Evolutionary conservation across 2,329 filamentous ascomycete species (phyloP), one percentile per base, ranked within the genome.

Genomic region (Hyphodiscus sp.): DNA sequence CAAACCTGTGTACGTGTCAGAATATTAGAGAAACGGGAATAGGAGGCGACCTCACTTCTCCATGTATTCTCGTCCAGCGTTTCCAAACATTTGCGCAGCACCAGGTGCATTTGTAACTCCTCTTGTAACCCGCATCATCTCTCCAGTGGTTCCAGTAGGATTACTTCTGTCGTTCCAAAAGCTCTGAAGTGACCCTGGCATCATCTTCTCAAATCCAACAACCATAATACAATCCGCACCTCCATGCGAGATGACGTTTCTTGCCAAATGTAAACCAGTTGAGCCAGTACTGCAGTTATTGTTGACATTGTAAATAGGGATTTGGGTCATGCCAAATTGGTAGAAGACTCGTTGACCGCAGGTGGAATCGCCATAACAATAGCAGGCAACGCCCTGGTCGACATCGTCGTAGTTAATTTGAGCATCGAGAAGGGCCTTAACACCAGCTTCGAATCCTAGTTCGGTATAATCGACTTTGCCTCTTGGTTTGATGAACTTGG

Each of bases 251-350:
- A 96, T 85, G 69, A 95, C 79, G 50, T 85, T 89, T 33, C 91
- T 79, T 1, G 81, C 94, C 80, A 97, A 86, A 68, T 85, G 85
- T 54, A 97, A 75, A 9, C 92, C 94, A 0, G 92, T 96, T 4
- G 86, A 91, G n/a, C 92, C 94, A 0, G 92, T 97, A 3, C 89
- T 89, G 78, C 92, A 97, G 77, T 96, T 96, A 79, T 97, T 97
- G 81, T 96, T 97, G 68, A 96, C 90, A 68, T 97, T 97, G 78
- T 95, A 91, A 69, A 97, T 90, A 66, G 92, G 92, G 64, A 97
- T 96, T 67, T 87, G 80, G 44, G 91, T 96, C 86, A 97, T 91
- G 75, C 92, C 94, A 71, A 97, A 96, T 74, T 97, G 92, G 75
- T 97, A 97, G 74, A 97, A 96, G 67, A 97, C 91, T 61, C 92